Evolutionary conservation across 345 rosid genomes (phyloP), one percentile per base, ranked within the genome.

Genomic region (Salix koriyanagi): DNA sequence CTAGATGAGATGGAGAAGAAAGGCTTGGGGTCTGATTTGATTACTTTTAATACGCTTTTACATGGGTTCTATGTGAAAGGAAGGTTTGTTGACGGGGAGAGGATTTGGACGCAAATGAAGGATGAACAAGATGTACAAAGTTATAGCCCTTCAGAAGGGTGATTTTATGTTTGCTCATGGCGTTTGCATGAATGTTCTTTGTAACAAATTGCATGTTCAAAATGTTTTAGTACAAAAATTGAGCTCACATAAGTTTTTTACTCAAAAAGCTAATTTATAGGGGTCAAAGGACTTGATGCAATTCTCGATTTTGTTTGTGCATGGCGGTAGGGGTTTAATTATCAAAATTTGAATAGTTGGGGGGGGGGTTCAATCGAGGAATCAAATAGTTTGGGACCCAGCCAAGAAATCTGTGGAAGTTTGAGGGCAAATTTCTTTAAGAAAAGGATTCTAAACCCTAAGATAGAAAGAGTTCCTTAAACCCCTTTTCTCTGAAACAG

Each of bases 1-100:
- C 72, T 90, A 44, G 83, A 86, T 73, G 91, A 86, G 84, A 91
- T 94, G 90, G 86, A 83, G 84, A 80, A 77, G 83, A 83, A 88
- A 68, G 92, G 90, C 28, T 13, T 92, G 41, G 69, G 73, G 32
- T 90, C 91, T 12, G 79, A 88, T 85, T 56, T 81, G 81, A 56
- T 89, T 56, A 87, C 92, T 2, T 92, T 83, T 71, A 90, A 91
- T 60, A 85, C 88, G 2, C 88, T 92, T 58, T 69, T 89, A 61
- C 4, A 77, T n/a, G 90, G 77, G 44, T 83, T 83, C 14, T 87
- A 85, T 77, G 64, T n/a, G 52, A 87, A 86, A 37, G 89, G 88
- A 6, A 73, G 70, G 67, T 78, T 85, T 41, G 86, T 16, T 16
- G 89, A 80, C 7, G 97, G 92, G n/a, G 92, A 90, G 81, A 26